Percentiles rank a stretch among this genome's conserved stretches.
Evolutionary conservation across 352 stramenopile species (phyloP).

Genomic region (Phytophthora uliginosa): DNA sequence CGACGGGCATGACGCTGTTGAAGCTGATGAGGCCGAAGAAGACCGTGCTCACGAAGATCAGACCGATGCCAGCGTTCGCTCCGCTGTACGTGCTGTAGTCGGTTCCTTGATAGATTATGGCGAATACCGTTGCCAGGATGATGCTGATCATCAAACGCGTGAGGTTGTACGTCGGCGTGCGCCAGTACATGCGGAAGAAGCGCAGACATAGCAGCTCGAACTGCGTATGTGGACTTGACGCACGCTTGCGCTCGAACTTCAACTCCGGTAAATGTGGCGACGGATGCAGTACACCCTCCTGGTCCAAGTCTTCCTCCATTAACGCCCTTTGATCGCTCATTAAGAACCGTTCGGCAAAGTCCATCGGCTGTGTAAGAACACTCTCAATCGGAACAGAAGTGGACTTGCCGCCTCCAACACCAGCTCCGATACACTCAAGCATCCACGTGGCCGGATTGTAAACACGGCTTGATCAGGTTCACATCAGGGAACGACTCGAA

Average conservation of each 20-base stretch:
- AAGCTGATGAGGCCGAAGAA: conserved; percentile 67
- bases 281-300: conserved; percentile 56
- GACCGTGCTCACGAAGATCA: conserved; percentile 88
- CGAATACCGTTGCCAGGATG: no score
- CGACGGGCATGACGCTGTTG: conserved; percentile 35
- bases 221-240: conserved; percentile 43
- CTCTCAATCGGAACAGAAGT: no score
- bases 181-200: conserved; percentile 4
- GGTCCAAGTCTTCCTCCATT: conserved; percentile 57
- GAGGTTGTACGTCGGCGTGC: background rate
- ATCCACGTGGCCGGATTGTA: conserved; percentile 56
- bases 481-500: conserved; percentile 70
- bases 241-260: conserved; percentile 55
- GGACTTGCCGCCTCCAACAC: conserved; percentile 44
- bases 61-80: conserved; percentile 64
- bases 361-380: conserved; percentile 19
- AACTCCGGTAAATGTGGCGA: conserved; percentile 48
- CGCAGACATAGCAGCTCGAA: conserved; percentile 46
- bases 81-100: conserved; percentile 51
- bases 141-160: background rate
- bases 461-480: conserved; percentile 54
- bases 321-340: conserved; percentile 45
- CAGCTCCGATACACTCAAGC: conserved; percentile 40
- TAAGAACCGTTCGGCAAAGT: conserved; percentile 46
- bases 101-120: no score